These are phyloP conservation scores for Penicillium psychrosexuale DNA, from an alignment of 2,329 filamentous ascomycete genomes.

Conservation along the genomic window DNA sequence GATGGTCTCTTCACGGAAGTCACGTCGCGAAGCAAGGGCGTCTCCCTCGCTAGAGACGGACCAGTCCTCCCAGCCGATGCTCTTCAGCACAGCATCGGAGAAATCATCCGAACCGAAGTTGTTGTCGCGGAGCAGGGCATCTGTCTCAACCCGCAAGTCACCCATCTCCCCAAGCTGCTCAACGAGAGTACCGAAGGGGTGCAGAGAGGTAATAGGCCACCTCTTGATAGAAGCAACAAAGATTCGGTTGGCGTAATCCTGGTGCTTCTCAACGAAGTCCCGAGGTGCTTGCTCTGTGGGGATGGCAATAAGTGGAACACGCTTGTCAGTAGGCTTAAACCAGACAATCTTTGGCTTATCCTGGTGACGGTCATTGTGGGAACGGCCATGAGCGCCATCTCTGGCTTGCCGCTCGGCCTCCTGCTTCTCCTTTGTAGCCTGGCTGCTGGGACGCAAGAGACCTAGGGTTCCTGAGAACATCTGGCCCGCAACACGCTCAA, in stretches of 20 bases:
- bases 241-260: conserved; percentile 95
- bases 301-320: conserved; percentile 95
- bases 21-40: conserved; percentile 70
- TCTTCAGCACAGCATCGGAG: conserved; percentile 91
- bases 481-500: conserved; percentile 93
- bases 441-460: conserved; percentile 89
- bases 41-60: conserved; percentile 80
- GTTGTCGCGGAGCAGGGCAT: conserved; percentile 94
- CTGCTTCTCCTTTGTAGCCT: conserved; percentile 99
- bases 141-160: conserved; percentile 94
- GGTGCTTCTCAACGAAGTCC: conserved; percentile 97
- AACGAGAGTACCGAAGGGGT: conserved; percentile 95
- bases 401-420: conserved; percentile 91
- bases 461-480: conserved; percentile 99
- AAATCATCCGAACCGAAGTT: conserved; percentile 98
- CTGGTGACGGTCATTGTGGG: conserved; percentile 77
- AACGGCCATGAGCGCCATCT: conserved; percentile 70
- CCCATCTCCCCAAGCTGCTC: conserved; percentile 98
- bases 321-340: conserved; percentile 99
- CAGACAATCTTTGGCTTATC: conserved; percentile 99
- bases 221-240: conserved; percentile 99
- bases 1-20: conserved; percentile 82
- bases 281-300: conserved; percentile 96
- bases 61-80: conserved; percentile 90
- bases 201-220: conserved; percentile 98